phyloP scores from a whole-genome alignment of 306 rosid species.

The Adenanthera pavonina region DNA sequence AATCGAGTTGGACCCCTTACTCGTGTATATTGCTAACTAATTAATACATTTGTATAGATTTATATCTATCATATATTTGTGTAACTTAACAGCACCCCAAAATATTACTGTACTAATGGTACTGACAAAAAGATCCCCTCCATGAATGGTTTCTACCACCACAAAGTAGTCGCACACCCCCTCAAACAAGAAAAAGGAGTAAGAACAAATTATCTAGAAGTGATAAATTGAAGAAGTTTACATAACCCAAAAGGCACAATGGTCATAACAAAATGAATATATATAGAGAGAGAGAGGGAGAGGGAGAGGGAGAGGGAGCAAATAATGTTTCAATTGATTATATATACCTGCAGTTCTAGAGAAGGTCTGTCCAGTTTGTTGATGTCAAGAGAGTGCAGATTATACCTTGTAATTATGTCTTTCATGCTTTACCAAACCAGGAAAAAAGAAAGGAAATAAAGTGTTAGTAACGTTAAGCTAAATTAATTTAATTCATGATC shows the following conservation, averaged over 20 bases:
- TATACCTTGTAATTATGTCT: conserved; percentile 38
- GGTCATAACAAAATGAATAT: neutral
- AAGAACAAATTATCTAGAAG: neutral
- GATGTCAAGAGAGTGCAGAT: conserved; percentile 24
- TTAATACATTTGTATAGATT: too few species aligned
- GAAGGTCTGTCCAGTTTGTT: conserved; percentile 36
- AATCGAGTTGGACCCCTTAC: too few species aligned
- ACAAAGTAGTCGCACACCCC: too few species aligned
- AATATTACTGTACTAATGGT: too few species aligned
- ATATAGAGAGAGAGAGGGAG: too few species aligned
- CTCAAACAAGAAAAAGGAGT: neutral
- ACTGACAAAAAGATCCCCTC: neutral
- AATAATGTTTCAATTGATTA: neutral
- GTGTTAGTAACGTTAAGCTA: neutral
- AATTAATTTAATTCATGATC: neutral
- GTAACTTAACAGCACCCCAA: too few species aligned
- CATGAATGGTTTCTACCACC: too few species aligned
- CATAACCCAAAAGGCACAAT: too few species aligned
- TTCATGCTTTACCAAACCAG: conserved; percentile 31
- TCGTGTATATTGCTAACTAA: too few species aligned
- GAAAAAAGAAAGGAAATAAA: too few species aligned
- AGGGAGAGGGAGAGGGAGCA: neutral
- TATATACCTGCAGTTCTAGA: conserved; percentile 43
- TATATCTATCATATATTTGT: too few species aligned
- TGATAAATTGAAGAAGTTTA: too few species aligned